phyloP scores from a whole-genome alignment of 1,139 yeast species.

The Kurtzmaniella quercitrusa region DNA sequence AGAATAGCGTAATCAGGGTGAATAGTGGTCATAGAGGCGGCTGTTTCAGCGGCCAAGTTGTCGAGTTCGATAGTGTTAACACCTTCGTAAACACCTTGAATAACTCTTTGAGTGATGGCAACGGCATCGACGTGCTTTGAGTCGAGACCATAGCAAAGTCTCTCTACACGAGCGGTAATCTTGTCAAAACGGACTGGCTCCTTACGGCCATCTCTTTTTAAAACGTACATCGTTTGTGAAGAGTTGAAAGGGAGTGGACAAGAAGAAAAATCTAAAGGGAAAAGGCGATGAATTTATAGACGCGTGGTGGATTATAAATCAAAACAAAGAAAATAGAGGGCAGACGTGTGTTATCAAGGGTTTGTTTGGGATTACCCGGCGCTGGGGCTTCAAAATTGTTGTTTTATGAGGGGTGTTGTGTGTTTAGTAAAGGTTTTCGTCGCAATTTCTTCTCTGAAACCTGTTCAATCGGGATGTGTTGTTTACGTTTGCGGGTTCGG shows the following conservation, averaged over 20 bases:
- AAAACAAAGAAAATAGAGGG: conserved; percentile 6
- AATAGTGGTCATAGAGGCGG: conserved; percentile 93
- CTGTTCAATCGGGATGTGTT: conserved; percentile 1
- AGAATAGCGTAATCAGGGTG: conserved; percentile 95
- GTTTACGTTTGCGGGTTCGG: conserved; percentile 3
- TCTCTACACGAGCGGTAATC: conserved; percentile 48
- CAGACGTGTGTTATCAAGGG: conserved; percentile 3
- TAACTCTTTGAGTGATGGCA: conserved; percentile 83
- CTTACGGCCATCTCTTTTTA: conserved; percentile 71
- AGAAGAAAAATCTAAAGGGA: conserved; percentile 2
- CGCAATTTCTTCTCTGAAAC: neutral
- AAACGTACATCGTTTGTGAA: conserved; percentile 40
- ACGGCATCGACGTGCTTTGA: conserved; percentile 83
- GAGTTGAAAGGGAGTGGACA: conserved; percentile 3
- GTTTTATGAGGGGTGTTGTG: neutral
- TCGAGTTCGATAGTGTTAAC: conserved; percentile 92
- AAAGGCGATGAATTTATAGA: conserved; percentile 5
- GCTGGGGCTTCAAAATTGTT: neutral
- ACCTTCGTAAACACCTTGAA: conserved; percentile 91
- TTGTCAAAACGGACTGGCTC: conserved; percentile 82
- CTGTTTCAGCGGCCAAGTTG: conserved; percentile 94
- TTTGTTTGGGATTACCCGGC: conserved; percentile 5
- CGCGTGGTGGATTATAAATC: conserved; percentile 7
- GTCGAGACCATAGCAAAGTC: conserved; percentile 77
- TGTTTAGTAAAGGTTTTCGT: conserved; percentile 1